Evolutionary conservation across 1,284 basidiomycete species (phyloP), one percentile per base, ranked within the genome.

Genomic region (Naganishia sp.): DNA sequence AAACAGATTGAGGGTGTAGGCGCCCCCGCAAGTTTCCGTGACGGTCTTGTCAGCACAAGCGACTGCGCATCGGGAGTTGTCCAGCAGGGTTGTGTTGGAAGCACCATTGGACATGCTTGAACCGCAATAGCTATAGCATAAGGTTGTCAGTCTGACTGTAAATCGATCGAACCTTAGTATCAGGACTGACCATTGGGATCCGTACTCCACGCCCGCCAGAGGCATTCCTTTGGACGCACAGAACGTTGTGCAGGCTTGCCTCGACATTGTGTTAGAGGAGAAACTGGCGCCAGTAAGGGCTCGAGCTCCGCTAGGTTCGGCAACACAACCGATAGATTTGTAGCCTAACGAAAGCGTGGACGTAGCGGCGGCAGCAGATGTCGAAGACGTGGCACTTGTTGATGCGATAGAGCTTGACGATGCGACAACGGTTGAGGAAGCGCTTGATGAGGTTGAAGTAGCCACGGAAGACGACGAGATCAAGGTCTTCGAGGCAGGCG

Each of bases 1-100:
- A 78, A 84, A 81, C 10, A 83, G 71, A 47, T 82, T 82, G 67
- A 85, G 65, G 23, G 73, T 71, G n/a, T 65, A 21, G 15, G 69
- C 64, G 7, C 75, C 77, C 58, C 77, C 77, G 63, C 77, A 78
- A 43, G 68, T 72, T 68, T 76, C 58, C 21, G 49, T 71, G 56
- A 71, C 57, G 17, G 35, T 49, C 67, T 73, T 73, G 55, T 69
- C 71, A 25, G 70, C 66, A 55, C 77, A 78, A 10, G 69, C 47
- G 69, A 72, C 69, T 53, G 58, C 68, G 67, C 77, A 78, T 47
- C 70, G 61, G 46, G 41, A 53, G 32, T 42, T 47, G 35, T 53
- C 55, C 47, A 78, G 46, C 54, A 71, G 64, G 55, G 71, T 72
- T 17, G 67, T 71, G 69, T 71, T 72, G 66, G 70, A 55, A 13